Percentiles rank a stretch among this genome's conserved stretches.
Evolutionary conservation across 176 grass and related monocot genomes (phyloP).

Genomic region (Lolium multiflorum): DNA sequence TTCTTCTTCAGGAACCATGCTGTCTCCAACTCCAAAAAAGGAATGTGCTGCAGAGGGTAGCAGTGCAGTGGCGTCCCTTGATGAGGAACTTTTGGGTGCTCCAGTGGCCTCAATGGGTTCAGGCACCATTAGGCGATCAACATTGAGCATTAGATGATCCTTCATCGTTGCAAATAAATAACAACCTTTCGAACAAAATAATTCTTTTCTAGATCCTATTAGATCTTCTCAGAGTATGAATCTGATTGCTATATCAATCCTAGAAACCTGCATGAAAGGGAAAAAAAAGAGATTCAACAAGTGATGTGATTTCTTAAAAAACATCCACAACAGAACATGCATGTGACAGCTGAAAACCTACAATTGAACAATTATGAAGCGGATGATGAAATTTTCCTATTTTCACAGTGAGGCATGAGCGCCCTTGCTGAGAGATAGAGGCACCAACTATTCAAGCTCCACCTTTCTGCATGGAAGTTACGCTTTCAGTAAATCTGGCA

Average conservation of each 20-base stretch:
- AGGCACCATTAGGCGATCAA: constrained; percentile 54
- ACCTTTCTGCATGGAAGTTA: constrained; percentile 47
- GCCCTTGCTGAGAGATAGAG: constrained; percentile 40
- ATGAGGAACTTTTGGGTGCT: constrained; percentile 43
- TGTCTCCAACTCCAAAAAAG: constrained; percentile 42
- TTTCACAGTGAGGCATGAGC: constrained; percentile 35
- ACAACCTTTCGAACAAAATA: constrained; percentile 32
- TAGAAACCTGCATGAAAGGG: constrained; percentile 39
- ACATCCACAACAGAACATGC: not conserved
- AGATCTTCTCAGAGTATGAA: constrained; percentile 40
- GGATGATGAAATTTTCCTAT: constrained; percentile 15
- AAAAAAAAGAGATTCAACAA: not conserved
- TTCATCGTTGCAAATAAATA: constrained; percentile 53
- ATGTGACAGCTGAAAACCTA: constrained; percentile 25
- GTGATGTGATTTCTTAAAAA: not conserved
- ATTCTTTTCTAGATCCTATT: constrained; percentile 45
- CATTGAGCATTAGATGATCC: constrained; percentile 57
- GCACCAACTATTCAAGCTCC: constrained; percentile 52
- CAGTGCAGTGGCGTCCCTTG: constrained; percentile 33
- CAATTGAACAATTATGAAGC: constrained; percentile 19
- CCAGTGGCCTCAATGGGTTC: constrained; percentile 38
- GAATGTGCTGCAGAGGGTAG: constrained; percentile 25
- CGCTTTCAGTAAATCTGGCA: constrained; percentile 14
- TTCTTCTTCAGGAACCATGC: constrained; percentile 64
- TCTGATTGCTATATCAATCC: constrained; percentile 43